Conservation (phyloP, 495 filamentous ascomycete genomes). For the Penicillium ochrochloron region DNA sequence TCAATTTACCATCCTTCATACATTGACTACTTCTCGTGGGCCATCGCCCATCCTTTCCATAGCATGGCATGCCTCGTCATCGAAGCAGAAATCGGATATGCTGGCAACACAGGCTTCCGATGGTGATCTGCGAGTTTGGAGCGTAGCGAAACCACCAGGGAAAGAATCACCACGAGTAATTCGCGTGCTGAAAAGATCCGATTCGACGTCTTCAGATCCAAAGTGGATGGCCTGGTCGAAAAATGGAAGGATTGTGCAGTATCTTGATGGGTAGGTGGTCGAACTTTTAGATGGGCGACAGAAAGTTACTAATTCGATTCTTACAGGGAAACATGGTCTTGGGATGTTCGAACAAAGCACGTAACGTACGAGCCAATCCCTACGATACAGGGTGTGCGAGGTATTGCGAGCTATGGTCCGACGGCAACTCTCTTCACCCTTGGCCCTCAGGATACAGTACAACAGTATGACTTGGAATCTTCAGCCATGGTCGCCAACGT, state of each 20-base stretch:
- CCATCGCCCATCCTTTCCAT: conserved; percentile 90
- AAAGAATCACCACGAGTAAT: conserved; percentile 83
- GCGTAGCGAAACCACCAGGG: conserved; percentile 82
- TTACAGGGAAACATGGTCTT: conserved; percentile 82
- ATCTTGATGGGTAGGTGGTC: conserved; percentile 77
- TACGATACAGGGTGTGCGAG: conserved; percentile 79
- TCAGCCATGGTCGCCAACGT: conserved; percentile 80
- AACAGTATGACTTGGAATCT: conserved; percentile 91
- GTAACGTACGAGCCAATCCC: conserved; percentile 87
- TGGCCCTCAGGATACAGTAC: conserved; percentile 82
- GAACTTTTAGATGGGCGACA: not conserved
- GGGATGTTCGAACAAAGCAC: conserved; percentile 97
- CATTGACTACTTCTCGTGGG: conserved; percentile 76
- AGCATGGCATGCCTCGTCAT: conserved; percentile 96
- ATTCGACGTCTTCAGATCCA: conserved; percentile 69
- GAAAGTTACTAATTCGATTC: not conserved
- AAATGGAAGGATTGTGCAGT: conserved; percentile 94
- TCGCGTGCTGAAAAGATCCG: conserved; percentile 78
- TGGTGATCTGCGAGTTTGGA: conserved; percentile 96
- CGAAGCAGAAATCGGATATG: conserved; percentile 98
- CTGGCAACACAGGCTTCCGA: conserved; percentile 89
- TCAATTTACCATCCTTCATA: conserved; percentile 93
- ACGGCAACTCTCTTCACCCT: conserved; percentile 92
- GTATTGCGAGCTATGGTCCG: conserved; percentile 85
- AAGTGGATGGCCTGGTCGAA: conserved; percentile 99